A percentile compares a stretch with the other conserved stretches of the same genome.
phyloP scores from a whole-genome alignment of 352 stramenopile species.

The Peronospora farinosa region DNA sequence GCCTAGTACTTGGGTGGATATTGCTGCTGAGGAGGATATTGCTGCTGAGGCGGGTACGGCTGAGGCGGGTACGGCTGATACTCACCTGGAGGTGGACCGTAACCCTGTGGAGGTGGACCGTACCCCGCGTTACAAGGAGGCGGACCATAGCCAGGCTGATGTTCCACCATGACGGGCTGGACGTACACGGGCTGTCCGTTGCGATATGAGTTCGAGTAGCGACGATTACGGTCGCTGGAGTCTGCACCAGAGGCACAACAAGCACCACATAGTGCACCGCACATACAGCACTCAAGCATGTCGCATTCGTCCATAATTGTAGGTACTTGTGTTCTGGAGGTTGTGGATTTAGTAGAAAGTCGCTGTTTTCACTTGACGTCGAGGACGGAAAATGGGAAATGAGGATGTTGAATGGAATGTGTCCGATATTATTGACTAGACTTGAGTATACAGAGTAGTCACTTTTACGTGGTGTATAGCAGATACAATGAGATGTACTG shows the following conservation, averaged over 20 bases:
- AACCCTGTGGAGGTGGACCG: slow-evolving; percentile 28
- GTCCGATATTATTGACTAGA: no score
- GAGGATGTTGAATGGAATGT: not conserved
- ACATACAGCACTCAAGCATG: slow-evolving; percentile 74
- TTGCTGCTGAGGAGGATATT: slow-evolving; percentile 21
- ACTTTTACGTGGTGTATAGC: slow-evolving; percentile 15
- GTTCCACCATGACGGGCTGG: slow-evolving; percentile 61
- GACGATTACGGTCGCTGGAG: slow-evolving; percentile 26
- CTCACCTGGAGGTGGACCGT: slow-evolving; percentile 39
- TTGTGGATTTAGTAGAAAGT: not conserved
- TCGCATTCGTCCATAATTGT: slow-evolving; percentile 62
- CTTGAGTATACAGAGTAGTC: slow-evolving; percentile 9
- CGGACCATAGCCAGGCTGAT: slow-evolving; percentile 27
- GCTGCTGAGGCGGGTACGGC: slow-evolving; percentile 24
- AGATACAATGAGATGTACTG: not conserved
- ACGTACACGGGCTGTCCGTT: slow-evolving; percentile 58
- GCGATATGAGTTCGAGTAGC: slow-evolving; percentile 35
- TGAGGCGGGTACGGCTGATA: slow-evolving; percentile 45
- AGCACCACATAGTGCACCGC: slow-evolving; percentile 62
- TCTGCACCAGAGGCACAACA: slow-evolving; percentile 55
- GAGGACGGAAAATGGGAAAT: slow-evolving; percentile 23
- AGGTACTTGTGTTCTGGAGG: not conserved
- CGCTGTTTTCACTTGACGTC: not conserved
- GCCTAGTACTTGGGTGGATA: slow-evolving; percentile 19
- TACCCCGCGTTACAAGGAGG: slow-evolving; percentile 30